These are phyloP conservation scores for Sequoia sempervirens DNA, from an alignment of 75 land plant species.

Conservation along the genomic window DNA sequence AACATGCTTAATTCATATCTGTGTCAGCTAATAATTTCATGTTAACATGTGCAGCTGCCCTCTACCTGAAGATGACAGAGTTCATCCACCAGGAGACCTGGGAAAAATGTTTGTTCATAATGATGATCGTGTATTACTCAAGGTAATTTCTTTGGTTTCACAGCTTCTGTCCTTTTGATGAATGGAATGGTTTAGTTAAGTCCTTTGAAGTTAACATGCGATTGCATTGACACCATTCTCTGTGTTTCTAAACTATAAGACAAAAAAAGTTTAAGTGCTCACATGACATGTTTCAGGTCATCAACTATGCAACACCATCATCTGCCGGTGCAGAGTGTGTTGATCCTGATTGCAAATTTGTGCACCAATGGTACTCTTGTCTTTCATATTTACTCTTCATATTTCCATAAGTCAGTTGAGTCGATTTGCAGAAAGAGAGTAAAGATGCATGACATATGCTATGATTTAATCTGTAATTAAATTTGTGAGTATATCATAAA, in stretches of 20 bases:
- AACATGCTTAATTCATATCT: not conserved
- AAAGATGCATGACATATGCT: not conserved
- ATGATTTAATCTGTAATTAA: not conserved
- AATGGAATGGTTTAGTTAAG: not conserved
- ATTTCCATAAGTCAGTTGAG: not conserved
- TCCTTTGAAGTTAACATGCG: not conserved
- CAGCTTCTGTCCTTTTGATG: not conserved
- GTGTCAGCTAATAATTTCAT: not conserved
- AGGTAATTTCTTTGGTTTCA: conserved; percentile 37
- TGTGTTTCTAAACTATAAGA: not conserved
- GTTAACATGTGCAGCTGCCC: conserved; percentile 27
- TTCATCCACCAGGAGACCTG: conserved; percentile 43
- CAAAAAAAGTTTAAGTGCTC: not conserved
- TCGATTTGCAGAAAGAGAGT: not conserved
- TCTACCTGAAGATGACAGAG: conserved; percentile 19
- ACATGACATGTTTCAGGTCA: conserved; percentile 38
- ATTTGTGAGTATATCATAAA: not conserved
- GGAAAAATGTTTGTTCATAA: conserved; percentile 60
- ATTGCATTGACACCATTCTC: not conserved
- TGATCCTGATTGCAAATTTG: conserved; percentile 64
- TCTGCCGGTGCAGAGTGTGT: conserved; percentile 83
- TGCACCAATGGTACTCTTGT: conserved; percentile 53
- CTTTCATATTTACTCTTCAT: conserved; percentile 1
- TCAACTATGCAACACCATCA: conserved; percentile 51
- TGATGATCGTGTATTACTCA: conserved; percentile 83